Evolutionary conservation across 2,329 filamentous ascomycete genomes (phyloP).

Genomic region (Dryadomyces quercus-mongolicae): DNA sequence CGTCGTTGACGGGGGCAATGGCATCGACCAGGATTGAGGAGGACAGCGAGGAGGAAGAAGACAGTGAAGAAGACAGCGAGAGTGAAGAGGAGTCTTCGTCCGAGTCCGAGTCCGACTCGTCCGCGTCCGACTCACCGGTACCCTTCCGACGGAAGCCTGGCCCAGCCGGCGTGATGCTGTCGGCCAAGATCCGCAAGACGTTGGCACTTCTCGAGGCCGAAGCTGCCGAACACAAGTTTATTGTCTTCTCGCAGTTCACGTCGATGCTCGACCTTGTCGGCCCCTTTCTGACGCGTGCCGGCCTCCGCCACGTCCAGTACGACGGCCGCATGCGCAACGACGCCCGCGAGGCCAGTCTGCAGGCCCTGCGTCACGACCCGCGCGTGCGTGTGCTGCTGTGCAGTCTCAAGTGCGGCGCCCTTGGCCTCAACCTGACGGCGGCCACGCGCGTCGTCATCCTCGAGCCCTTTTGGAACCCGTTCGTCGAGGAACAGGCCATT

Average conservation of each 20-base stretch:
- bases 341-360: slow-evolving; percentile 73
- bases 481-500: slow-evolving; percentile 97
- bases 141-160: too few relatives aligned
- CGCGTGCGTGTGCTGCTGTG: slow-evolving; percentile 76
- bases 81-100: neutral
- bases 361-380: slow-evolving; percentile 61
- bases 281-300: slow-evolving; percentile 67
- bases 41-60: neutral
- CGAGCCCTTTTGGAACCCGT: slow-evolving; percentile 98
- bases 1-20: neutral
- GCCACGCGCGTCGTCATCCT: slow-evolving; percentile 88
- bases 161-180: too few relatives aligned
- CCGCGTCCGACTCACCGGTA: too few relatives aligned
- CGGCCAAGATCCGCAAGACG: slow-evolving; percentile 85
- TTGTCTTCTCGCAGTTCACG: slow-evolving; percentile 97
- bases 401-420: slow-evolving; percentile 82
- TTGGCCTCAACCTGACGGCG: slow-evolving; percentile 89
- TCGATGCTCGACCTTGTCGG: slow-evolving; percentile 96
- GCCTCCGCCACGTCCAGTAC: slow-evolving; percentile 75
- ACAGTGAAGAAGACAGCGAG: neutral
- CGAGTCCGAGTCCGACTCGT: too few relatives aligned
- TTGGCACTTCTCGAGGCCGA: slow-evolving; percentile 72
- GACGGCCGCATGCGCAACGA: slow-evolving; percentile 95
- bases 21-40: slow-evolving; percentile 1
- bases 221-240: slow-evolving; percentile 78